phyloP scores from a whole-genome alignment of 805 yeast species.

The Saturnispora quitensis region DNA sequence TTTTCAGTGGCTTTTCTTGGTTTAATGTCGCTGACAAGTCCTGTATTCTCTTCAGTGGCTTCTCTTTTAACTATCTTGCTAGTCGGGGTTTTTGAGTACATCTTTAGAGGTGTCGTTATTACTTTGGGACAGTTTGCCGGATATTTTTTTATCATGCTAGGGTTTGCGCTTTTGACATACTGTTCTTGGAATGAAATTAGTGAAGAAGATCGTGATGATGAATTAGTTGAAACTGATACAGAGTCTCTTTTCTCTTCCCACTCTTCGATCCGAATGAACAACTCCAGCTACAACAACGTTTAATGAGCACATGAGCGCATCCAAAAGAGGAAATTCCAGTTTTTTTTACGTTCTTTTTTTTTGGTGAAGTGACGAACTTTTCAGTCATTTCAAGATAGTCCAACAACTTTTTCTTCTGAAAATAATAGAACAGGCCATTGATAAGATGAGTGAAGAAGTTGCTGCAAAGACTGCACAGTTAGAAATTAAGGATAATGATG shows the following conservation, averaged over 20 bases:
- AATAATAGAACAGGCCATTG: neutral
- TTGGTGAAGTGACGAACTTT: neutral
- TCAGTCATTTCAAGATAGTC: neutral
- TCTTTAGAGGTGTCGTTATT: conserved; percentile 50
- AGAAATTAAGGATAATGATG: conserved; percentile 7
- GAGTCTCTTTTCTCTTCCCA: conserved; percentile 12
- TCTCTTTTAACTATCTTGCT: conserved; percentile 63
- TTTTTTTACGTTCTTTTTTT: neutral
- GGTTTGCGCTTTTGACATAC: conserved; percentile 56
- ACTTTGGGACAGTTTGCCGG: conserved; percentile 54
- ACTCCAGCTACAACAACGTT: neutral
- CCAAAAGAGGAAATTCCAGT: neutral
- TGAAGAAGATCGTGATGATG: conserved; percentile 31
- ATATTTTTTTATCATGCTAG: conserved; percentile 57
- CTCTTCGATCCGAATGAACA: neutral
- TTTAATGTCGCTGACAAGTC: conserved; percentile 75
- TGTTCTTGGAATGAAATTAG: conserved; percentile 59
- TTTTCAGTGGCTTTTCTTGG: conserved; percentile 68
- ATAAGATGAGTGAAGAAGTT: conserved; percentile 11
- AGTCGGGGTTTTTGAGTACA: conserved; percentile 72
- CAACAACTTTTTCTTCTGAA: neutral
- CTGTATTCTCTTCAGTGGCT: conserved; percentile 63
- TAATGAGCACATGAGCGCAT: neutral
- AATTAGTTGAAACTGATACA: conserved; percentile 26
- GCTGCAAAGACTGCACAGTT: conserved; percentile 16